These are phyloP conservation scores for Fusarium sp. DNA, from an alignment of 2,329 filamentous ascomycete genomes.

Conservation along the genomic window DNA sequence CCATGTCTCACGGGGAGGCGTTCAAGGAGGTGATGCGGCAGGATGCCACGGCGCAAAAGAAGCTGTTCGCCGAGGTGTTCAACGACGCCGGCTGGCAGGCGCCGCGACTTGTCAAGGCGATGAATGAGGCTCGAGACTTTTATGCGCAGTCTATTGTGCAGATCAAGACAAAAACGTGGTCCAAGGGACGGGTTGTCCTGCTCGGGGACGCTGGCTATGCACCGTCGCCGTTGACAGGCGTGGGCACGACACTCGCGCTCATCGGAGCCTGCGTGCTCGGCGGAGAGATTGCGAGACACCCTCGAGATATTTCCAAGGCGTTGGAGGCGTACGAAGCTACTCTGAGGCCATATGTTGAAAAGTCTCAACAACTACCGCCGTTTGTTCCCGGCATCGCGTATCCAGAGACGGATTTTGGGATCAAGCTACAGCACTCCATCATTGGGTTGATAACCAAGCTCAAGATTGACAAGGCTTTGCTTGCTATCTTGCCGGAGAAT, in stretches of 20 bases:
- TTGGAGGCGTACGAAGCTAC: conserved; percentile 52
- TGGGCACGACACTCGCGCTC: conserved; percentile 58
- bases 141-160: conserved; percentile 55
- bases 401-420: conserved; percentile 42
- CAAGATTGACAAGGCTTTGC: conserved; percentile 25
- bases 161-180: conserved; percentile 52
- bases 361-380: conserved; percentile 49
- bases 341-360: conserved; percentile 52
- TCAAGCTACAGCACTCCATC: conserved; percentile 38
- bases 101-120: conserved; percentile 48
- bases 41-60: conserved; percentile 50
- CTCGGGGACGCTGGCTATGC: conserved; percentile 61
- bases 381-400: conserved; percentile 42
- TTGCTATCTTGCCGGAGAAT: conserved; percentile 23
- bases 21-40: conserved; percentile 35
- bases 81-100: conserved; percentile 57
- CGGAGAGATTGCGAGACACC: conserved; percentile 51
- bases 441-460: conserved; percentile 19
- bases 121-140: conserved; percentile 53
- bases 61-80: conserved; percentile 52
- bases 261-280: conserved; percentile 61
- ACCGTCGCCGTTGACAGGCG: conserved; percentile 57
- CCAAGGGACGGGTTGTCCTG: conserved; percentile 51
- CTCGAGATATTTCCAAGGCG: conserved; percentile 41
- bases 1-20: conserved; percentile 46